These are phyloP conservation scores for Dictyostelium brefeldianum DNA, from an alignment of 78 protist genomes.

Conservation along the genomic window DNA sequence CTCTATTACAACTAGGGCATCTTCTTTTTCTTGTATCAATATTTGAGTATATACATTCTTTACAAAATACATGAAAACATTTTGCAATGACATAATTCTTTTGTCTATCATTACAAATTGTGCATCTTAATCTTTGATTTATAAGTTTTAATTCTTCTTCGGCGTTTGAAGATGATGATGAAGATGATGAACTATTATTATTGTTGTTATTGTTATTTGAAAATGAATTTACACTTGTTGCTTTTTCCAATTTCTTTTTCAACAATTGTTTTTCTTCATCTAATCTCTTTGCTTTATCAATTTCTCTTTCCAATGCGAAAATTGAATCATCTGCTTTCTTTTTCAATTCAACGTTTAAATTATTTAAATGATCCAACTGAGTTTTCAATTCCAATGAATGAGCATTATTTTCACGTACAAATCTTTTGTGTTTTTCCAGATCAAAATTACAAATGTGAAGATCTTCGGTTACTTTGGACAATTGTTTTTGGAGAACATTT, in stretches of 20 bases:
- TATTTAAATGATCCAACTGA: constrained; percentile 57
- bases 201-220: not conserved
- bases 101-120: constrained; percentile 81
- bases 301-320: constrained; percentile 66
- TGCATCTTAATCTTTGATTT: constrained; percentile 65
- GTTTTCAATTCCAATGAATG: constrained; percentile 49
- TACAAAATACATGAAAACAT: constrained; percentile 84
- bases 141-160: constrained; percentile 50
- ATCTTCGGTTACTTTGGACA: constrained; percentile 57
- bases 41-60: constrained; percentile 74
- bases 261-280: constrained; percentile 71
- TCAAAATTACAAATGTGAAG: constrained; percentile 54
- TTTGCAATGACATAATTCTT: constrained; percentile 80
- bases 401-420: constrained; percentile 35
- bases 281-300: constrained; percentile 64
- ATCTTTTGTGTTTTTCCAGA: constrained; percentile 53
- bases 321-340: constrained; percentile 78
- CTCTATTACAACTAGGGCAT: constrained; percentile 78
- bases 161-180: constrained; percentile 1
- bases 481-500: constrained; percentile 40
- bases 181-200: not conserved
- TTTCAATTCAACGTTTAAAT: constrained; percentile 28
- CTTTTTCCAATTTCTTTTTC: constrained; percentile 70
- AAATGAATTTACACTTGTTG: not conserved
- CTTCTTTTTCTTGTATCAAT: constrained; percentile 79